These are phyloP conservation scores for Graphilbum ipis-grandicollis DNA, from an alignment of 2,329 filamentous ascomycete genomes.

Conservation along the genomic window DNA sequence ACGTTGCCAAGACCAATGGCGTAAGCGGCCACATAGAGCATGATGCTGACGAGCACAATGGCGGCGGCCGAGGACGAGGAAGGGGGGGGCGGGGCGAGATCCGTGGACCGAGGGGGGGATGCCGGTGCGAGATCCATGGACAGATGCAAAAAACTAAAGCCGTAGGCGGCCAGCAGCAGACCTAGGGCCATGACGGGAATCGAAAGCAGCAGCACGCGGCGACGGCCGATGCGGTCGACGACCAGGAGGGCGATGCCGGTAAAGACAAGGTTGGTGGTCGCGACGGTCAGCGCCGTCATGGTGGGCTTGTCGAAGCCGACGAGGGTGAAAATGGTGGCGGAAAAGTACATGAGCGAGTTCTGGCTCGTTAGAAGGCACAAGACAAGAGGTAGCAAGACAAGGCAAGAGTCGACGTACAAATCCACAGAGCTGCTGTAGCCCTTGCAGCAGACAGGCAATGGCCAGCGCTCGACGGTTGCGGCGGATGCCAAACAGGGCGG, in stretches of 20 bases:
- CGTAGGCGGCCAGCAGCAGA: slow-evolving; percentile 50
- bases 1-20: slow-evolving; percentile 81
- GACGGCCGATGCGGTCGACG: slow-evolving; percentile 64
- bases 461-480: slow-evolving; percentile 58
- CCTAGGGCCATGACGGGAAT: slow-evolving; percentile 71
- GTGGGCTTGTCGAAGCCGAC: slow-evolving; percentile 67
- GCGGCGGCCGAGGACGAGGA: slow-evolving; percentile 16
- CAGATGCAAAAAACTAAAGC: slow-evolving; percentile 50
- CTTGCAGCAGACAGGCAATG: slow-evolving; percentile 77
- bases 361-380: slow-evolving; percentile 12
- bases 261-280: slow-evolving; percentile 68
- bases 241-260: slow-evolving; percentile 57
- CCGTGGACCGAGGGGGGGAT: too few relatives aligned
- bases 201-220: slow-evolving; percentile 65
- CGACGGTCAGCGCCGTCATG: slow-evolving; percentile 59
- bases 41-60: slow-evolving; percentile 56
- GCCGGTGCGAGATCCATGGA: too few relatives aligned
- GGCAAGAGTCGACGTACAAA: slow-evolving; percentile 37
- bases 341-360: slow-evolving; percentile 90
- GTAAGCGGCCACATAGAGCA: slow-evolving; percentile 71
- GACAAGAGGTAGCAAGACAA: background rate
- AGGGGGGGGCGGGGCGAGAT: too few relatives aligned
- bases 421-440: slow-evolving; percentile 73
- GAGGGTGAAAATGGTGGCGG: slow-evolving; percentile 62
- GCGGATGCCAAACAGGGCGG: slow-evolving; percentile 35